Conservation (phyloP, 2,329 filamentous ascomycete genomes). For the Trichoderma atrobrunneum region DNA sequence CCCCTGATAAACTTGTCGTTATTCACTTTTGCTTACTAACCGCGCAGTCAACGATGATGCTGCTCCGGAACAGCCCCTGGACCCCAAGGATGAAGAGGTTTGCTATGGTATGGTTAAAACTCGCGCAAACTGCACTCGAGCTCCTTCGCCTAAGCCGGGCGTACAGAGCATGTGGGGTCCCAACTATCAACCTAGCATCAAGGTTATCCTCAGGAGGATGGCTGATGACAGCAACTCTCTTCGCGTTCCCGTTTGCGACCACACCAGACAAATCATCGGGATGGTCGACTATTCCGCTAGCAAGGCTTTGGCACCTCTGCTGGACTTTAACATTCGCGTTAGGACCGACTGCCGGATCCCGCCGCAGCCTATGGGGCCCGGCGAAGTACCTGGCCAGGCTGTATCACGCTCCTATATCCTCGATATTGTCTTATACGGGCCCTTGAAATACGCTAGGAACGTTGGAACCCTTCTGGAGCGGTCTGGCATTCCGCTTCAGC, state of each 20-base stretch:
- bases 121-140: constrained; percentile 61
- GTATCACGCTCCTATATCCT: constrained; percentile 62
- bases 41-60: constrained; percentile 50
- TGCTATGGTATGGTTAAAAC: constrained; percentile 78
- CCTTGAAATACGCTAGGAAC: constrained; percentile 59
- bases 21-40: background rate
- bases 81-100: constrained; percentile 66
- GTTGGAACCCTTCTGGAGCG: constrained; percentile 66
- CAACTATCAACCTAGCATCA: constrained; percentile 69
- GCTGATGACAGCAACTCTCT: constrained; percentile 52
- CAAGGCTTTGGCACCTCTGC: constrained; percentile 64
- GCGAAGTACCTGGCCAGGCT: constrained; percentile 62
- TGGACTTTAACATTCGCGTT: constrained; percentile 67
- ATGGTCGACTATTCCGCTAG: constrained; percentile 68
- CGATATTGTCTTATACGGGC: constrained; percentile 77
- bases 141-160: constrained; percentile 67
- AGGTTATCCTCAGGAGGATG: constrained; percentile 63
- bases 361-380: constrained; percentile 57
- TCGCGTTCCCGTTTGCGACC: constrained; percentile 71
- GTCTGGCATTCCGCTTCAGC: constrained; percentile 64
- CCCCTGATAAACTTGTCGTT: constrained; percentile 12
- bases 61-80: constrained; percentile 39
- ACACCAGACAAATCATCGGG: constrained; percentile 69
- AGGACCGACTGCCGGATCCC: constrained; percentile 71
- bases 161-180: constrained; percentile 56